Evolutionary conservation across 768 basidiomycete genomes (phyloP).

Genomic region (Gloeopeniophorella convolvens): DNA sequence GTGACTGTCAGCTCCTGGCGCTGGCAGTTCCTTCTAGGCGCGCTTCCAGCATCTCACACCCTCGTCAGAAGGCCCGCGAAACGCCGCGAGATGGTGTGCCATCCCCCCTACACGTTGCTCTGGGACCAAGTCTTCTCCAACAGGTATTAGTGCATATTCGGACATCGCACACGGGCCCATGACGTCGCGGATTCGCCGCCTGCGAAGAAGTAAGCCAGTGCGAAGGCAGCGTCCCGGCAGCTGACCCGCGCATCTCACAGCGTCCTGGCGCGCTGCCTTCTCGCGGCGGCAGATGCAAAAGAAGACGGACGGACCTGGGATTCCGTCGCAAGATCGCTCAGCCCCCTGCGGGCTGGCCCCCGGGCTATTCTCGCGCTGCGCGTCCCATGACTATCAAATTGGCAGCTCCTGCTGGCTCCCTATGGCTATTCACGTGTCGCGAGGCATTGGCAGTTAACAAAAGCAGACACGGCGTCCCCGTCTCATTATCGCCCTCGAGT

Average conservation of each 20-base stretch:
- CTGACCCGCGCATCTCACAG: conserved; percentile 8
- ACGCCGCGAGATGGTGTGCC: background rate
- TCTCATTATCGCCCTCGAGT: background rate
- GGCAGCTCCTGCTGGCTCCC: background rate
- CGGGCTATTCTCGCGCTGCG: background rate
- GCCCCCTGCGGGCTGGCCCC: background rate
- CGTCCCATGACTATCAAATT: conserved; percentile 9
- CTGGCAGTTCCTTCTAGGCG: background rate
- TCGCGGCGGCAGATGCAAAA: conserved; percentile 1
- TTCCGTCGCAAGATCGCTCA: background rate
- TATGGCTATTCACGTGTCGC: conserved; percentile 12
- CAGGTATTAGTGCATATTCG: background rate
- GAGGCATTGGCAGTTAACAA: background rate
- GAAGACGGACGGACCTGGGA: conserved; percentile 2
- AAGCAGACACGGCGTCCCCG: conserved; percentile 2
- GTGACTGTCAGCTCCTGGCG: conserved; percentile 1
- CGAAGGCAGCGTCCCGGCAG: background rate
- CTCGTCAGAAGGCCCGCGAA: background rate
- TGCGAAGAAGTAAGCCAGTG: background rate
- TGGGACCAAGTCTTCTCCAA: conserved; percentile 1
- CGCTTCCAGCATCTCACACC: conserved; percentile 7
- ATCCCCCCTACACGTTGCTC: background rate
- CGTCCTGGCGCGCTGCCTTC: background rate
- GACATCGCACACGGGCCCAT: too few relatives aligned
- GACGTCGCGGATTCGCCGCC: background rate